phyloP scores from a whole-genome alignment of 371 early-diverging fungal genomes.

The Haplosporangium sp. region DNA sequence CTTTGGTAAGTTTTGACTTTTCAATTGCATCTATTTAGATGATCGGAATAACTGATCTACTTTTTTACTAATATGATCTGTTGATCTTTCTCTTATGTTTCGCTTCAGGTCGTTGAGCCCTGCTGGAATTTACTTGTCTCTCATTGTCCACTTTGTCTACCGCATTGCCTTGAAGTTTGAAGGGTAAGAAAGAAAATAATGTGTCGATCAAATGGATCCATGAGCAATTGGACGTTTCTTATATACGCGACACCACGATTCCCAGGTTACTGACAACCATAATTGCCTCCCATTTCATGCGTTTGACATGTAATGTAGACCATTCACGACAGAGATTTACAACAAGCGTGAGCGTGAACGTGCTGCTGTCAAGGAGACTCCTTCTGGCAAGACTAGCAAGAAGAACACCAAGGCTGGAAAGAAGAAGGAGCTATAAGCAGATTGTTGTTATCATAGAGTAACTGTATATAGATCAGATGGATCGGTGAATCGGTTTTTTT shows the following conservation, averaged over 20 bases:
- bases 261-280: background rate
- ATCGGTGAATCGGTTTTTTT: too few relatives aligned
- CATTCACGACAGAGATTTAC: constrained; percentile 86
- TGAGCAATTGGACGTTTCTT: background rate
- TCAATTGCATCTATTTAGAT: background rate
- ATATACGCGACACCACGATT: background rate
- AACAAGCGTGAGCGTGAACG: constrained; percentile 66
- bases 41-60: background rate
- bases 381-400: constrained; percentile 17
- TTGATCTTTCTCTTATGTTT: background rate
- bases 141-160: constrained; percentile 79
- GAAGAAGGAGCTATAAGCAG: constrained; percentile 41
- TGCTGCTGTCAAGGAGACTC: constrained; percentile 16
- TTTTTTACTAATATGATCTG: background rate
- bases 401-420: constrained; percentile 11
- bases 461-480: too few relatives aligned
- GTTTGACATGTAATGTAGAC: constrained; percentile 47
- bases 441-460: too few relatives aligned
- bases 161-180: constrained; percentile 81
- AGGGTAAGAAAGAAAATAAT: constrained; percentile 64
- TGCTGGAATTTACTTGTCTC: constrained; percentile 79
- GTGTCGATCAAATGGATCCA: background rate
- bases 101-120: constrained; percentile 65
- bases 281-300: background rate
- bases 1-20: constrained; percentile 70